Evolutionary conservation across 805 yeast genomes (phyloP).

Genomic region (Schizosaccharomyces cryophilus): DNA sequence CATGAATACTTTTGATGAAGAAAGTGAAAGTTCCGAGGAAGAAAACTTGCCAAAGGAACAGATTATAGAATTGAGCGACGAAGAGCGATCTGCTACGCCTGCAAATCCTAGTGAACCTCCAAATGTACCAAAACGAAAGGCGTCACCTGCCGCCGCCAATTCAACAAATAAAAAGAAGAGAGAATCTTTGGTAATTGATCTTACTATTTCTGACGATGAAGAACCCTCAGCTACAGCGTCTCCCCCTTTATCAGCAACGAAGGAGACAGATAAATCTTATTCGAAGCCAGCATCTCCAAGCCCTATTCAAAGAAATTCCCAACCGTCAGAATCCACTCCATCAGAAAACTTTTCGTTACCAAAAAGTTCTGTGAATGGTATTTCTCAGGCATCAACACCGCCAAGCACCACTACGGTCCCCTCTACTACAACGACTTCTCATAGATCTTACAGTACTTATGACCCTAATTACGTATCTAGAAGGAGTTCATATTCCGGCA

Average conservation of each 20-base stretch:
- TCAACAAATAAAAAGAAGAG: slow-evolving; percentile 1
- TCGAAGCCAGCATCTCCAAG: background rate
- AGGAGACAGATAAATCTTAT: background rate
- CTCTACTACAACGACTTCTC: too few species aligned
- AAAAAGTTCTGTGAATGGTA: too few species aligned
- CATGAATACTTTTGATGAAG: slow-evolving; percentile 11
- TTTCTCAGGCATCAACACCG: too few species aligned
- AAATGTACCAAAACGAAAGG: background rate
- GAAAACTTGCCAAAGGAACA: background rate
- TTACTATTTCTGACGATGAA: slow-evolving; percentile 9
- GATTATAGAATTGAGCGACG: background rate
- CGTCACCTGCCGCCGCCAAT: background rate
- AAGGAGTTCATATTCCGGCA: too few species aligned
- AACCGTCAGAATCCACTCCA: too few species aligned
- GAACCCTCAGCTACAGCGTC: background rate
- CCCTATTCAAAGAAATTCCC: too few species aligned
- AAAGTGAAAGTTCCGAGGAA: slow-evolving; percentile 2
- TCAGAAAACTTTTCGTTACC: too few species aligned
- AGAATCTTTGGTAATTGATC: slow-evolving; percentile 7
- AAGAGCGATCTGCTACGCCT: slow-evolving; percentile 2
- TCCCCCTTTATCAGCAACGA: background rate
- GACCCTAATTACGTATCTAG: too few species aligned
- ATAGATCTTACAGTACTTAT: too few species aligned
- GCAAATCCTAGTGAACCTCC: slow-evolving; percentile 2
- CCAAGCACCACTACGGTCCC: too few species aligned